Evolutionary conservation across 2,329 filamentous ascomycete species (phyloP).

Genomic region (Colletotrichum sp.): DNA sequence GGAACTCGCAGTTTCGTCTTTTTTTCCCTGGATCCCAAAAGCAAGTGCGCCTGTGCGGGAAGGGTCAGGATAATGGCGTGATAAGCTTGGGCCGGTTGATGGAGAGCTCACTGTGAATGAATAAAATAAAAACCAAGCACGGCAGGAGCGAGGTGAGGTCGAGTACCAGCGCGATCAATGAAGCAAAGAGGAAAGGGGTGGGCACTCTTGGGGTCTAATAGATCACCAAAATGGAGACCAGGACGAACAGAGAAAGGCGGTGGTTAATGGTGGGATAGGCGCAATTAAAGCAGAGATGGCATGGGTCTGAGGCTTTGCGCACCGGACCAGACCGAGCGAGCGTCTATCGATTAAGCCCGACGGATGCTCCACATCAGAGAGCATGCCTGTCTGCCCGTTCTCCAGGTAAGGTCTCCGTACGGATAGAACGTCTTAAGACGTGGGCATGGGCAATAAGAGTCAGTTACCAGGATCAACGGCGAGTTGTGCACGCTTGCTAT

Average conservation of each 20-base stretch:
- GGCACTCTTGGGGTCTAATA: conserved; percentile 4
- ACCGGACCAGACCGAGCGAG: conserved; percentile 20
- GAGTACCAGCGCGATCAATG: background rate
- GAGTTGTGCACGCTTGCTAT: conserved; percentile 8
- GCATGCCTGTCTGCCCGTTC: background rate
- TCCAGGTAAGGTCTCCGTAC: background rate
- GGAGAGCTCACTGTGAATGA: background rate
- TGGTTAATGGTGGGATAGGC: conserved; percentile 11
- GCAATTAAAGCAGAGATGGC: conserved; percentile 19
- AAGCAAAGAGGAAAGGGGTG: background rate
- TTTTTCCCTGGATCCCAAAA: background rate
- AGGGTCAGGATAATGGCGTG: background rate
- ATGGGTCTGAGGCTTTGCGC: conserved; percentile 15
- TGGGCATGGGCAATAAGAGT: background rate
- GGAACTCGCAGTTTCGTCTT: background rate
- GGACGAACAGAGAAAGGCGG: conserved; percentile 1
- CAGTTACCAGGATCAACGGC: conserved; percentile 17
- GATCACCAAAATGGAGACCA: conserved; percentile 11
- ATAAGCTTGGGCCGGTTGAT: background rate
- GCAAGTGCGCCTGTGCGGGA: background rate
- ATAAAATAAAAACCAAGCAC: background rate
- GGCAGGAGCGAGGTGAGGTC: background rate
- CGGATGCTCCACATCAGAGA: conserved; percentile 6
- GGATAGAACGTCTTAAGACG: background rate
- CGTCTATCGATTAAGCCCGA: conserved; percentile 8